These are phyloP conservation scores for Populus hybrid DNA, from an alignment of 441 rosid genomes.

Conservation along the genomic window DNA sequence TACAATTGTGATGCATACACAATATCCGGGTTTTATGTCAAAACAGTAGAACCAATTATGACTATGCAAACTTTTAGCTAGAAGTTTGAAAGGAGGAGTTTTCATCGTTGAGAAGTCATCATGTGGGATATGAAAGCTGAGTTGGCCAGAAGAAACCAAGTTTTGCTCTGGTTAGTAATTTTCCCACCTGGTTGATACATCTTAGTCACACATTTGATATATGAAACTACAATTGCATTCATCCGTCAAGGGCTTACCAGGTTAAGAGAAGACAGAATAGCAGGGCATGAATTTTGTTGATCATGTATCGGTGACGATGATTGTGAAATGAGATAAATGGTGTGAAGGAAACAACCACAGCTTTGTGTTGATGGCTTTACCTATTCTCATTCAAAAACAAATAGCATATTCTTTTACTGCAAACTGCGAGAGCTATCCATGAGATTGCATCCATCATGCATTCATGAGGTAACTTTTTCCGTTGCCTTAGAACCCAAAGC, in stretches of 20 bases:
- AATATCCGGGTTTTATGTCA: neutral
- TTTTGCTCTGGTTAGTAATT: neutral
- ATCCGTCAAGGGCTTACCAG: neutral
- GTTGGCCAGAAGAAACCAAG: neutral
- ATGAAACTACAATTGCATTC: neutral
- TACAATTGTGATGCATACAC: neutral
- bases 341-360: neutral
- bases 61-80: slow-evolving; percentile 11
- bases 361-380: neutral
- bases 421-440: neutral
- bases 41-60: neutral
- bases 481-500: slow-evolving; percentile 55
- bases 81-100: slow-evolving; percentile 13
- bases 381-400: no score
- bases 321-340: neutral
- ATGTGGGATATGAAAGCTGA: slow-evolving; percentile 1
- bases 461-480: neutral
- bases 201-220: neutral
- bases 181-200: neutral
- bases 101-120: neutral
- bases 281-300: neutral
- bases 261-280: neutral
- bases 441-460: neutral
- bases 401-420: neutral
- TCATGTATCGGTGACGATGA: neutral